phyloP scores from a whole-genome alignment of 140 eudicot species.

The Cichorium intybus region DNA sequence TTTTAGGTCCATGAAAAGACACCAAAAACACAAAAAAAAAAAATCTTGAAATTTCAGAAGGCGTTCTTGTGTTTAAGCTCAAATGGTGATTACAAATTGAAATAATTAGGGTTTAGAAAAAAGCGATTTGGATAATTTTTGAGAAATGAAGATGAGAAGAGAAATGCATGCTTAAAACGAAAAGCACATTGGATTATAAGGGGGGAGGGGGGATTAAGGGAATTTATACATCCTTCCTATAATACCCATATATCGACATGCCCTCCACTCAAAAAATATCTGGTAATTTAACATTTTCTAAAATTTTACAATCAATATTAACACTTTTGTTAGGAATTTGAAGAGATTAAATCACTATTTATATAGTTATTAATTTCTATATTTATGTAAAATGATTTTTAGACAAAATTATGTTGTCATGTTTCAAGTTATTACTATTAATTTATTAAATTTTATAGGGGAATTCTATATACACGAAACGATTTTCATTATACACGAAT shows the following conservation, averaged over 20 bases:
- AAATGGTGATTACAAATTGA: slow-evolving; percentile 19
- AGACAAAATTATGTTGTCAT: no score
- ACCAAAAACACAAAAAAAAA: neutral
- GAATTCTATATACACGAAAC: no score
- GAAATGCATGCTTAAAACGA: slow-evolving; percentile 30
- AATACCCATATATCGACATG: slow-evolving; percentile 15
- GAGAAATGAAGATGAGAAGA: slow-evolving; percentile 15
- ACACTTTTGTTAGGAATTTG: no score
- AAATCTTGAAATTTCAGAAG: slow-evolving; percentile 5
- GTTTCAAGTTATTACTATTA: no score
- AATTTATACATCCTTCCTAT: slow-evolving; percentile 24
- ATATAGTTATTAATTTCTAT: no score
- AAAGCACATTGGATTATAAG: slow-evolving; percentile 23
- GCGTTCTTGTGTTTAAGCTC: slow-evolving; percentile 20
- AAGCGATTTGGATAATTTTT: slow-evolving; percentile 10
- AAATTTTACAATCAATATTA: neutral
- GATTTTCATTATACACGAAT: no score
- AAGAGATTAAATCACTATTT: no score
- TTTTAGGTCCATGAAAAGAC: slow-evolving; percentile 28
- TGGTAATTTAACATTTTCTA: slow-evolving; percentile 3
- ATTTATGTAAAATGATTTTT: no score
- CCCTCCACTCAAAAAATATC: slow-evolving; percentile 23
- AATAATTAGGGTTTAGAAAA: slow-evolving; percentile 14
- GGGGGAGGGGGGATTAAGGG: slow-evolving; percentile 14
- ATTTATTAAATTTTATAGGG: no score